A percentile compares a stretch with the other conserved stretches of the same genome.
Conservation (phyloP, 768 basidiomycete species). For the Pulveroboletus sp. region DNA sequence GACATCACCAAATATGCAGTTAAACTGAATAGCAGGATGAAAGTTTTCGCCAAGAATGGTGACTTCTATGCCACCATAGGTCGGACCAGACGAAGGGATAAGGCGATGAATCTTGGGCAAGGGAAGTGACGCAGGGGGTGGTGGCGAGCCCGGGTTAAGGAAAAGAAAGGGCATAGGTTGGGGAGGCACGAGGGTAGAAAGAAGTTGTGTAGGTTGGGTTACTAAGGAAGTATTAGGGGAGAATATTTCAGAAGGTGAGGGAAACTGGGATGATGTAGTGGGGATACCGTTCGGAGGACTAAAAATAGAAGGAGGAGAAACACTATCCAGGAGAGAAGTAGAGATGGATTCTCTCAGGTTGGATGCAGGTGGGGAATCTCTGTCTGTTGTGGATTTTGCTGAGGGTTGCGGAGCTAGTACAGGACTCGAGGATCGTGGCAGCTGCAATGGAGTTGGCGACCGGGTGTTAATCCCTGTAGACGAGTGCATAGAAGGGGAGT, state of each 20-base stretch:
- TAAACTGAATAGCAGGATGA: slow-evolving; percentile 62
- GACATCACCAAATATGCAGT: slow-evolving; percentile 82
- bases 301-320: slow-evolving; percentile 12
- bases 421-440: slow-evolving; percentile 16
- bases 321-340: slow-evolving; percentile 5
- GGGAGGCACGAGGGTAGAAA: slow-evolving; percentile 25
- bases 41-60: slow-evolving; percentile 93
- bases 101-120: slow-evolving; percentile 78
- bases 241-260: slow-evolving; percentile 18
- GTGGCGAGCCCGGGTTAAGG: slow-evolving; percentile 48
- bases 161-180: slow-evolving; percentile 57
- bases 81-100: slow-evolving; percentile 80
- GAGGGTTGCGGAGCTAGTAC: slow-evolving; percentile 5
- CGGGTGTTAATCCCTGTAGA: slow-evolving; percentile 33
- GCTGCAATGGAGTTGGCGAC: slow-evolving; percentile 28
- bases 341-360: slow-evolving; percentile 7
- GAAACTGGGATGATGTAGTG: slow-evolving; percentile 12
- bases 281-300: slow-evolving; percentile 12
- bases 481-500: slow-evolving; percentile 35
- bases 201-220: slow-evolving; percentile 17
- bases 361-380: slow-evolving; percentile 4
- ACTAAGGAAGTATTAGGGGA: slow-evolving; percentile 12
- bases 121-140: slow-evolving; percentile 45
- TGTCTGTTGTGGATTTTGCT: slow-evolving; percentile 1
- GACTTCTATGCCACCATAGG: slow-evolving; percentile 90